Conservation (phyloP, 2,329 filamentous ascomycete species). For the Rutstroemia sp. region DNA sequence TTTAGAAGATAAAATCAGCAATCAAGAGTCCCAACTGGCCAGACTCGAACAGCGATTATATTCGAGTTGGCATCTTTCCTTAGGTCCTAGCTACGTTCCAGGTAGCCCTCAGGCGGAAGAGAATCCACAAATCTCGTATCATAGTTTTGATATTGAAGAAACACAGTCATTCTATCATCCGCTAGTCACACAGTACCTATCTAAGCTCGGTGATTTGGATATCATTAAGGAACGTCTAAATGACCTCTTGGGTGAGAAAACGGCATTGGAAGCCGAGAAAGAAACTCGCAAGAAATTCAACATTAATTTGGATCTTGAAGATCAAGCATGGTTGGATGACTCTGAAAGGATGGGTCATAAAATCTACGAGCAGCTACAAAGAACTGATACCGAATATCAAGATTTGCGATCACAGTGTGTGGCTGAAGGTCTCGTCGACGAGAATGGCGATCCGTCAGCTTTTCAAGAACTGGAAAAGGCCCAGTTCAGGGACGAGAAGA, state of each 20-base stretch:
- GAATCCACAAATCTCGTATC: not conserved
- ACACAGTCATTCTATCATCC: constrained; percentile 11
- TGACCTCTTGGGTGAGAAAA: constrained; percentile 11
- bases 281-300: constrained; percentile 4
- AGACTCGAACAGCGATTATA: constrained; percentile 12
- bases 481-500: too few species aligned
- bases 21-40: constrained; percentile 11
- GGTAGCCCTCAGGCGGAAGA: not conserved
- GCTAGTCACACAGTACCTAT: constrained; percentile 11
- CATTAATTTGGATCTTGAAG: constrained; percentile 8
- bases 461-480: too few species aligned
- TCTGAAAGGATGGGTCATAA: constrained; percentile 2
- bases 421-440: constrained; percentile 16
- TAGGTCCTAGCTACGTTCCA: not conserved
- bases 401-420: constrained; percentile 14
- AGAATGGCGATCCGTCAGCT: constrained; percentile 13
- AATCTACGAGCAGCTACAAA: constrained; percentile 10
- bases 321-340: constrained; percentile 16
- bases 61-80: not conserved
- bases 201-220: constrained; percentile 17
- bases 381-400: constrained; percentile 7
- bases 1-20: constrained; percentile 15
- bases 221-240: constrained; percentile 16
- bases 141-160: not conserved
- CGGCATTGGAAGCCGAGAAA: constrained; percentile 9